A percentile compares a stretch with the other conserved stretches of the same genome.
phyloP scores from a whole-genome alignment of 192 early-diverging fungal genomes.

The Rhizophagus sp. region DNA sequence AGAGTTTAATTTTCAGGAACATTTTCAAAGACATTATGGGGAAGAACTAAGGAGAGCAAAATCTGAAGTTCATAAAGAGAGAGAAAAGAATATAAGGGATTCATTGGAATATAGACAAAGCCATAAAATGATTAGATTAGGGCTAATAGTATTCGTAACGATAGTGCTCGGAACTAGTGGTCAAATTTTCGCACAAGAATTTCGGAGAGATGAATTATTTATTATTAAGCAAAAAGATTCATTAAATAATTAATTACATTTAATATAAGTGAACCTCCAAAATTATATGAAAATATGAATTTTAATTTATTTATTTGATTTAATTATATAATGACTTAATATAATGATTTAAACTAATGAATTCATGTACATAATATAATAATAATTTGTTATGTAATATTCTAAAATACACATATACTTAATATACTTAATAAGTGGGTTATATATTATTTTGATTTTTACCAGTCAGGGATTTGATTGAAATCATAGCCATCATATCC shows the following conservation, averaged over 20 bases:
- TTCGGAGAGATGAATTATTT: background rate
- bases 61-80: background rate
- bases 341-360: no score
- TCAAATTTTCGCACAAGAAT: background rate
- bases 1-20: slow-evolving; percentile 31
- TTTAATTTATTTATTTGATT: no score
- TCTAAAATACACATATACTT: no score
- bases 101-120: background rate
- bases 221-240: no score
- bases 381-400: no score
- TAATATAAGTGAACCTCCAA: no score
- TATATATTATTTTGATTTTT: background rate
- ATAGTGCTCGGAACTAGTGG: background rate
- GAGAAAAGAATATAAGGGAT: background rate
- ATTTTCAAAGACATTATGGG: slow-evolving; percentile 32
- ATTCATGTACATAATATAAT: no score
- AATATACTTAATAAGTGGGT: no score
- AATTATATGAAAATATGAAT: no score
- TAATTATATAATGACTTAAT: no score
- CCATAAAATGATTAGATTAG: background rate
- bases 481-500: slow-evolving; percentile 59
- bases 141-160: background rate
- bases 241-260: no score
- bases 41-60: slow-evolving; percentile 12
- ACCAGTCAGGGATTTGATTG: slow-evolving; percentile 42